Percentiles rank a stretch among this genome's conserved stretches.
Evolutionary conservation across 2,329 filamentous ascomycete species (phyloP).

Genomic region (Colletotrichum cordylinicola): DNA sequence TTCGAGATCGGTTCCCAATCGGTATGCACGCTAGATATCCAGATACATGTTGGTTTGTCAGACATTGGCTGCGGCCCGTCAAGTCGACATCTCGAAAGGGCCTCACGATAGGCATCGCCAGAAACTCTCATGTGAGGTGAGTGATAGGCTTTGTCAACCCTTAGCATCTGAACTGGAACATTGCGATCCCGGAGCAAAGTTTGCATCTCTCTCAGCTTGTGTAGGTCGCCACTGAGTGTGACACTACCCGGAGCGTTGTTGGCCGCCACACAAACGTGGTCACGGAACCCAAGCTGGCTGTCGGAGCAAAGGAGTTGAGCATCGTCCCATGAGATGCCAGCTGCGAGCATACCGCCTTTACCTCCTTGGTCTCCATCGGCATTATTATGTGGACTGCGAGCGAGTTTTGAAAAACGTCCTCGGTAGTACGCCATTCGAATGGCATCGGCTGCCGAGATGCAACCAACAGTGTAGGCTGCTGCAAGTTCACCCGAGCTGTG

Average conservation of each 20-base stretch:
- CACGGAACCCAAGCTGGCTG: neutral
- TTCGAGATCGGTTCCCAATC: neutral
- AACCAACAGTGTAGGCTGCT: conserved; percentile 23
- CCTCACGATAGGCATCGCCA: neutral
- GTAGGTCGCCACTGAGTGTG: conserved; percentile 31
- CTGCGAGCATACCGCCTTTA: neutral
- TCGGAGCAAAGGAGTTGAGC: neutral
- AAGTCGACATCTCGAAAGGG: conserved; percentile 17
- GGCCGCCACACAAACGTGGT: conserved; percentile 26
- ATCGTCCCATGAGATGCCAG: neutral
- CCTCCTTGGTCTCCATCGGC: neutral
- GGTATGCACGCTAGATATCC: conserved; percentile 3
- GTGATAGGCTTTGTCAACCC: conserved; percentile 34
- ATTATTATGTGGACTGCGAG: neutral
- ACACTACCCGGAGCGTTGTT: conserved; percentile 26
- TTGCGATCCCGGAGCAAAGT: conserved; percentile 19
- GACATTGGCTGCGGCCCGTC: neutral
- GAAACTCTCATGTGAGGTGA: conserved; percentile 30
- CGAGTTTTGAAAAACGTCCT: neutral
- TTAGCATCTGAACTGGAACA: conserved; percentile 25
- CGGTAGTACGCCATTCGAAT: conserved; percentile 5
- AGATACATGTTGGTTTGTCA: conserved; percentile 32
- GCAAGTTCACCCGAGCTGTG: conserved; percentile 25
- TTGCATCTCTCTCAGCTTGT: conserved; percentile 28
- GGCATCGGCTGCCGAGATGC: neutral